phyloP scores from a whole-genome alignment of 768 basidiomycete species.

The Russula lepida region DNA sequence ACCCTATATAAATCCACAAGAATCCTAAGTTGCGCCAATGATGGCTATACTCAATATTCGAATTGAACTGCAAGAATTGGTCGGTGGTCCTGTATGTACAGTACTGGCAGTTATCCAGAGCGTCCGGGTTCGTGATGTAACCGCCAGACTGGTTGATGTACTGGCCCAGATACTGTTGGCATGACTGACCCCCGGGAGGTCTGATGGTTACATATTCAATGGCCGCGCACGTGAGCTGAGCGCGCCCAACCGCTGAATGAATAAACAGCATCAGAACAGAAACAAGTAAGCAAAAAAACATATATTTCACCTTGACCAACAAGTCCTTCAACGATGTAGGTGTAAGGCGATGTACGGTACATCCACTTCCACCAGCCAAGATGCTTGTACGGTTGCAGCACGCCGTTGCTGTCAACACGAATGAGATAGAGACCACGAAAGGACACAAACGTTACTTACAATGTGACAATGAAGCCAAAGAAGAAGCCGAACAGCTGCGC shows the following conservation, averaged over 20 bases:
- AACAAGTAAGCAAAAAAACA: not conserved
- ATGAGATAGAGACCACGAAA: not conserved
- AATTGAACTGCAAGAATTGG: slow-evolving; percentile 42
- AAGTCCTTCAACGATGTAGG: slow-evolving; percentile 35
- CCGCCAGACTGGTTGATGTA: slow-evolving; percentile 40
- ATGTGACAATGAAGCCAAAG: slow-evolving; percentile 36
- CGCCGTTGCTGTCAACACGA: slow-evolving; percentile 33
- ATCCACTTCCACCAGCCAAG: slow-evolving; percentile 41
- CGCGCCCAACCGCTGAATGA: slow-evolving; percentile 43
- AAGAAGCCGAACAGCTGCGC: slow-evolving; percentile 32
- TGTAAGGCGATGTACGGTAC: slow-evolving; percentile 30
- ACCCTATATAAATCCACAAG: slow-evolving; percentile 35
- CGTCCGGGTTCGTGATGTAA: slow-evolving; percentile 37
- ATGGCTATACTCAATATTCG: slow-evolving; percentile 53
- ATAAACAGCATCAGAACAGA: not conserved
- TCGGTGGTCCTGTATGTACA: slow-evolving; percentile 56
- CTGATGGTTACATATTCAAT: slow-evolving; percentile 52
- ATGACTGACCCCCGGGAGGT: slow-evolving; percentile 40
- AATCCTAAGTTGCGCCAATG: slow-evolving; percentile 43
- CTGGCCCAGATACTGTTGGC: slow-evolving; percentile 36
- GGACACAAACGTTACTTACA: slow-evolving; percentile 27
- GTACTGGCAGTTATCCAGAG: slow-evolving; percentile 36
- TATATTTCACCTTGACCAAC: slow-evolving; percentile 36
- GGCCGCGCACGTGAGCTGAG: slow-evolving; percentile 45
- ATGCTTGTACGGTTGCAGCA: slow-evolving; percentile 38